These are phyloP conservation scores for Tuber microsphaerosporum DNA, from an alignment of 495 filamentous ascomycete genomes.

Conservation along the genomic window DNA sequence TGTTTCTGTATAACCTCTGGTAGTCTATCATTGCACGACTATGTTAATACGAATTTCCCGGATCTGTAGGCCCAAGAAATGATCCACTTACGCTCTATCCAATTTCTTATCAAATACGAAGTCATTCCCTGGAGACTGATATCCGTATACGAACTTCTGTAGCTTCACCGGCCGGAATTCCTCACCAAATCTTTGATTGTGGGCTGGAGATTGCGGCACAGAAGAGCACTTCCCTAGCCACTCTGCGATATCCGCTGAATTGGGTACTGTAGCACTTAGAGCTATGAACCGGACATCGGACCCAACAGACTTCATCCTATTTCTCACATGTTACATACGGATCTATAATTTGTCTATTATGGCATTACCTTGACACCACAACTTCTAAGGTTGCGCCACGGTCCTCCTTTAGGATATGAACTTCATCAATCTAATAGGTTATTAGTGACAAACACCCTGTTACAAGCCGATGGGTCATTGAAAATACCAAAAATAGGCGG, in stretches of 20 bases:
- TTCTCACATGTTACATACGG: neutral
- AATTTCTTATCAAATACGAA: slow-evolving; percentile 80
- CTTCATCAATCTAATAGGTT: slow-evolving; percentile 66
- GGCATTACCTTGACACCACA: slow-evolving; percentile 60
- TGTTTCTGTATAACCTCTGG: slow-evolving; percentile 68
- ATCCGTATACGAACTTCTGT: slow-evolving; percentile 79
- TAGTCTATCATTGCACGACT: slow-evolving; percentile 47
- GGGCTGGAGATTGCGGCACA: slow-evolving; percentile 61
- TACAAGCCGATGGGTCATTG: neutral
- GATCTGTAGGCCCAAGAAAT: neutral
- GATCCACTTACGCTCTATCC: slow-evolving; percentile 55
- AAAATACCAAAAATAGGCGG: slow-evolving; percentile 63
- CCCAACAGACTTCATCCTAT: slow-evolving; percentile 84
- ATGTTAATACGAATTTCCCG: neutral
- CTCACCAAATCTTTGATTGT: slow-evolving; percentile 76
- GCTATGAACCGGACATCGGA: slow-evolving; percentile 85
- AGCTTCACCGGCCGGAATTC: slow-evolving; percentile 83
- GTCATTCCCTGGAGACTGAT: slow-evolving; percentile 61
- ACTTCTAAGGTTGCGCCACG: slow-evolving; percentile 88
- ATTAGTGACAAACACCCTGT: neutral
- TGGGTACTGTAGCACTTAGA: slow-evolving; percentile 87
- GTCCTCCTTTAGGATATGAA: slow-evolving; percentile 85
- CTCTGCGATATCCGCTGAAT: slow-evolving; percentile 78
- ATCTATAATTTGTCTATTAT: neutral
- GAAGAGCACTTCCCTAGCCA: slow-evolving; percentile 80